Conservation (phyloP, 164 flowering plant species). For the Piper longum region DNA sequence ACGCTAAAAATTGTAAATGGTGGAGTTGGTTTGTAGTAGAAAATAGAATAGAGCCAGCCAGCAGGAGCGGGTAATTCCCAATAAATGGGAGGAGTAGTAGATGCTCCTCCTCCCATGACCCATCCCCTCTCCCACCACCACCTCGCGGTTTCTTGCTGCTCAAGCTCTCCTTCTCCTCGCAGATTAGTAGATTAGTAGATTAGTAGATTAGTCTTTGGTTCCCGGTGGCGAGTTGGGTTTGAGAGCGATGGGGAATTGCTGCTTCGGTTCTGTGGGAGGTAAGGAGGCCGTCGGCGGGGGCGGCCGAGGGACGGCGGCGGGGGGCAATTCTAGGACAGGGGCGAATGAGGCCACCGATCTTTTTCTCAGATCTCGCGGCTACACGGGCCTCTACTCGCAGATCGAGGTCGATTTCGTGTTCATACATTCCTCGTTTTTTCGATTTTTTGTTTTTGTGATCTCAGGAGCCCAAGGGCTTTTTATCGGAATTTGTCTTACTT, state of each 20-base stretch:
- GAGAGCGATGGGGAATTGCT: slow-evolving; percentile 4
- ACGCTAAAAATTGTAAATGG: too few relatives aligned
- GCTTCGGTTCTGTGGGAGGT: background rate
- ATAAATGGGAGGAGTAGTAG: too few relatives aligned
- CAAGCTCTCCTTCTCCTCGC: too few relatives aligned
- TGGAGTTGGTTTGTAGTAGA: too few relatives aligned
- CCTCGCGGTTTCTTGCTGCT: too few relatives aligned
- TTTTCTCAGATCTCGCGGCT: slow-evolving; percentile 37
- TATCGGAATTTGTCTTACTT: background rate
- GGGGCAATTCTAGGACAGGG: background rate
- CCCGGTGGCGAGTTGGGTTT: background rate
- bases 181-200: too few relatives aligned
- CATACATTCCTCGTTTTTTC: background rate
- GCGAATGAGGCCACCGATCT: slow-evolving; percentile 44
- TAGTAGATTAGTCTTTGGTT: too few relatives aligned
- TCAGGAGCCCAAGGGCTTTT: background rate
- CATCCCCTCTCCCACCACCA: too few relatives aligned
- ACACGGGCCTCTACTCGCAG: slow-evolving; percentile 49
- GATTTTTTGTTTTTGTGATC: background rate
- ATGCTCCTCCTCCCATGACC: too few relatives aligned
- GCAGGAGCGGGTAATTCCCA: too few relatives aligned
- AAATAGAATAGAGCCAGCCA: too few relatives aligned
- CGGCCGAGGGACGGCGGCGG: slow-evolving; percentile 1
- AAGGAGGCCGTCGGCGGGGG: slow-evolving; percentile 3
- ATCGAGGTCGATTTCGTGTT: slow-evolving; percentile 46